Evolutionary conservation across 345 rosid species (phyloP), one percentile per base, ranked within the genome.

Genomic region (Lumnitzera littorea): DNA sequence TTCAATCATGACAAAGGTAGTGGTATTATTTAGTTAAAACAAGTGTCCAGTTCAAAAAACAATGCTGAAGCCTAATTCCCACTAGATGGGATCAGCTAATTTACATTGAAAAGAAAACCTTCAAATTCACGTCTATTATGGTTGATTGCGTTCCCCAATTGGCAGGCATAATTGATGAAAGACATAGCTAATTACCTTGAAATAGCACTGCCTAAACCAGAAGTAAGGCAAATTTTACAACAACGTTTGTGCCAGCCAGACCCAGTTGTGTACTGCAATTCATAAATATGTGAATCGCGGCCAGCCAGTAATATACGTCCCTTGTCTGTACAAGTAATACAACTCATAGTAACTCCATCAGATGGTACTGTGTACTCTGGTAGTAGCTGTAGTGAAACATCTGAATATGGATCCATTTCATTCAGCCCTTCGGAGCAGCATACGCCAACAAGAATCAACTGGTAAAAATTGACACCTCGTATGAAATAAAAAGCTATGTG

Each of bases 381-480:
- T 76, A 94, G 70, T 65, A 91, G 83, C 74, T 94, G 99, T 55
- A 94, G 67, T 56, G 96, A 84, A 72, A 91, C 81, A 71, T 90
- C 99, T 51, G 97, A 84, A 74, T 80, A 90, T 60, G 96, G 97
- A 91, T 94, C 99, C 60, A 74, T 70, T 62, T 84, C 92, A 76
- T 86, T 95, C 58, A 72, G 87, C 47, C 86, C 90, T 72, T 80
- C 84, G 52, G 95, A 83, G 76, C 96, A 86, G 76, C 97, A 94
- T 4, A 91, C 83, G 68, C 99, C 99, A 31, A 91, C 96, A 76
- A 94, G 95, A 83, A 82, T 80, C 85, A 94, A 72, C 99, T 94
- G 83, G 72, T 36, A 64, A 71, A 61, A 74, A 58, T 43, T 50
- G 63, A 57, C 66, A 49, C 4, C 48, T 53, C 46, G 48, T 73